Percentiles rank a stretch among this genome's conserved stretches.
These are phyloP conservation scores for Harrya chromipes DNA, from an alignment of 768 basidiomycete species.

Conservation along the genomic window DNA sequence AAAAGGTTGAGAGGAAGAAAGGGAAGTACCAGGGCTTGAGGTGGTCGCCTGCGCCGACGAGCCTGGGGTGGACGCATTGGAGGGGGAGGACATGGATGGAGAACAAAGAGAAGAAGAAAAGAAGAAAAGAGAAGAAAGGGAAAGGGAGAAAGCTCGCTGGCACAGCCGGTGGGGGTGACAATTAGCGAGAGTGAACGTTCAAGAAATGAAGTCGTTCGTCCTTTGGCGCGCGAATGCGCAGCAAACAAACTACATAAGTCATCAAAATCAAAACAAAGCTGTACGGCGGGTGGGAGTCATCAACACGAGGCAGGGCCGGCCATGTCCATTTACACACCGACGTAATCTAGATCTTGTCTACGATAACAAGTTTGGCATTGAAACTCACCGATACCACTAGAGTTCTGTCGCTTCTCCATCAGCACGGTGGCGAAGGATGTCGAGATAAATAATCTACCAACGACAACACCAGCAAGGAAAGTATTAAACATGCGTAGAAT, in stretches of 20 bases:
- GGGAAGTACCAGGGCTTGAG: slow-evolving; percentile 18
- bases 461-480: no score
- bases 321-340: no score
- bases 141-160: background rate
- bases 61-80: background rate
- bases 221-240: background rate
- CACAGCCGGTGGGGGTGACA: background rate
- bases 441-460: no score
- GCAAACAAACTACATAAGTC: background rate
- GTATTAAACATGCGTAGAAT: no score
- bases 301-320: no score
- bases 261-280: no score
- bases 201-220: background rate
- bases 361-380: no score
- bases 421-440: no score
- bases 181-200: background rate
- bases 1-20: slow-evolving; percentile 10
- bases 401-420: no score
- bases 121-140: background rate
- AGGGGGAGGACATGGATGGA: slow-evolving; percentile 21
- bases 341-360: no score
- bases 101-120: background rate
- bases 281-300: no score
- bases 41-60: background rate
- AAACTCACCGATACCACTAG: no score